Evolutionary conservation across 495 filamentous ascomycete genomes (phyloP).

Genomic region (Clavariopsis aquatica): DNA sequence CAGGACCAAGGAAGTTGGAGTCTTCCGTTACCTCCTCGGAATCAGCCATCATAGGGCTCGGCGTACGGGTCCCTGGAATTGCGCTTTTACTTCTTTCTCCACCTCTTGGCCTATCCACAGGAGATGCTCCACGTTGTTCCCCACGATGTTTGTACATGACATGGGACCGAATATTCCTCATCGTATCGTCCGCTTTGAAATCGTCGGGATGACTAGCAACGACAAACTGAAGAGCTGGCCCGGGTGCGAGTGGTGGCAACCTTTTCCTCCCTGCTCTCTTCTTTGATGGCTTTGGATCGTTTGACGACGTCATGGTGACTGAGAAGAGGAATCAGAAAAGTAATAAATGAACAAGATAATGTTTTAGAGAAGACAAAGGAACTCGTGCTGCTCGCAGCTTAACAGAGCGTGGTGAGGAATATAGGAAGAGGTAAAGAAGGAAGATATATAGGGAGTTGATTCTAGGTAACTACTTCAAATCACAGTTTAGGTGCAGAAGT

Average conservation of each 20-base stretch:
- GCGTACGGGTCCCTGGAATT: constrained; percentile 13
- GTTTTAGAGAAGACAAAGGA: not conserved
- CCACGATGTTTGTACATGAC: constrained; percentile 39
- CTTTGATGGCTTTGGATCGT: constrained; percentile 23
- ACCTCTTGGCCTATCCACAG: constrained; percentile 13
- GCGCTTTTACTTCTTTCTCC: constrained; percentile 1
- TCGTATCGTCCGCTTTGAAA: constrained; percentile 30
- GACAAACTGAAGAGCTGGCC: constrained; percentile 31
- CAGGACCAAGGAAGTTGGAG: constrained; percentile 12
- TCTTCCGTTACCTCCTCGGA: constrained; percentile 16
- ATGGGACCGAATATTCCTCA: constrained; percentile 35
- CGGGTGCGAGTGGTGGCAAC: constrained; percentile 27
- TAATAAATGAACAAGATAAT: not conserved
- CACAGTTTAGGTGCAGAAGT: not conserved
- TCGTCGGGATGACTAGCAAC: constrained; percentile 34
- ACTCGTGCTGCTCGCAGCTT: not conserved
- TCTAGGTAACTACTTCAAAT: not conserved
- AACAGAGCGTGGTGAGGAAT: not conserved
- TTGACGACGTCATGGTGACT: constrained; percentile 17
- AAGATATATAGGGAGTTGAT: not conserved
- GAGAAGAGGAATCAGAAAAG: not conserved
- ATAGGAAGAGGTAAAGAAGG: constrained; percentile 6
- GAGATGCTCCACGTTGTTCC: constrained; percentile 22
- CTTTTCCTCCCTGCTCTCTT: constrained; percentile 32
- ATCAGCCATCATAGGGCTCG: constrained; percentile 19